Conservation (phyloP, 163 green algal species). For the Chlamydomonas reinhardtii region DNA sequence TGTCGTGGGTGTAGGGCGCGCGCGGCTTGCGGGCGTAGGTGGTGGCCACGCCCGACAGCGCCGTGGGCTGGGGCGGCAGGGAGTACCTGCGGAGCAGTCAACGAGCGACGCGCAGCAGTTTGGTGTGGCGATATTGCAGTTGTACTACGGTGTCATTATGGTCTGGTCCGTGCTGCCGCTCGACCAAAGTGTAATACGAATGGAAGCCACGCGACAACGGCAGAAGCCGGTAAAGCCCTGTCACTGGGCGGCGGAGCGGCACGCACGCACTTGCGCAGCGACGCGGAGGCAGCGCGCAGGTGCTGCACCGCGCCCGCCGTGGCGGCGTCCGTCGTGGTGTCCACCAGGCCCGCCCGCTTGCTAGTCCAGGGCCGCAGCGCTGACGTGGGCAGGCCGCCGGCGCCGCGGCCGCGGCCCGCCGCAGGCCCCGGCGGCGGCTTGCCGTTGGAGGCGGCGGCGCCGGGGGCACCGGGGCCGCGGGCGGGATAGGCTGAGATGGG, state of each 20-base stretch:
- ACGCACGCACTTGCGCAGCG: constrained; percentile 43
- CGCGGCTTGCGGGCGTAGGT: constrained; percentile 61
- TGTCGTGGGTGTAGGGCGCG: constrained; percentile 48
- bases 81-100: constrained; percentile 40
- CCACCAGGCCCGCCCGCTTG: constrained; percentile 41
- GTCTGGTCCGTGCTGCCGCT: no score
- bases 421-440: neutral
- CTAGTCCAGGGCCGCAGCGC: constrained; percentile 28
- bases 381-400: neutral
- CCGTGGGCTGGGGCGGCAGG: constrained; percentile 23
- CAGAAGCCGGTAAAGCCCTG: no score
- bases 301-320: constrained; percentile 38
- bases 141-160: no score
- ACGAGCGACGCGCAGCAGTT: no score
- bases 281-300: constrained; percentile 48
- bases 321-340: constrained; percentile 39
- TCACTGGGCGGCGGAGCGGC: no score
- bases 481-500: constrained; percentile 36
- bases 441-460: neutral
- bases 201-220: no score
- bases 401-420: neutral
- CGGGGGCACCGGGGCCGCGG: neutral
- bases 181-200: no score
- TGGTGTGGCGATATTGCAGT: no score
- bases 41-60: constrained; percentile 46